A percentile compares a stretch with the other conserved stretches of the same genome.
Evolutionary conservation across 331 rosid species (phyloP).

Genomic region (Quercus phellos): DNA sequence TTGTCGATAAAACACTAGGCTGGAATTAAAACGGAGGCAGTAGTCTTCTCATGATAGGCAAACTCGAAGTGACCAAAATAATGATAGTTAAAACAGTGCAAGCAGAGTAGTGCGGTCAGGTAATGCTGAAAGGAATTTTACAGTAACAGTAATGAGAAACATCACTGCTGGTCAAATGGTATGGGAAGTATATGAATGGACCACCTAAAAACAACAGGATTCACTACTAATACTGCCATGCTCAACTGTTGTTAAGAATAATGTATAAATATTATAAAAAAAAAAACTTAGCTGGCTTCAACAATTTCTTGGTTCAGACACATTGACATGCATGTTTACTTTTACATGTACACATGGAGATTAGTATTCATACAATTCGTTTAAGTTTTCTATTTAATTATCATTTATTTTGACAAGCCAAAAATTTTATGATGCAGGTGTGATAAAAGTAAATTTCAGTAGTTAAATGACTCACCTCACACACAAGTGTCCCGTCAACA

Average conservation of each 20-base stretch:
- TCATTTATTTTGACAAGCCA: not conserved
- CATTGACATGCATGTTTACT: not conserved
- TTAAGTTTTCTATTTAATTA: not conserved
- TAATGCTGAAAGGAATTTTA: not conserved
- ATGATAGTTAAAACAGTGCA: not conserved
- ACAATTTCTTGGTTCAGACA: not conserved
- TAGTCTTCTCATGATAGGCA: not conserved
- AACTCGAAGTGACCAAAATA: not conserved
- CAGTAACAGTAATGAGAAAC: not conserved
- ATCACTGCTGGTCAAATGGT: not conserved
- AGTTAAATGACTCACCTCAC: conserved; percentile 66
- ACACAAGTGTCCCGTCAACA: conserved; percentile 73
- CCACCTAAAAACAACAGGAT: not conserved
- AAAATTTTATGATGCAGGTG: not conserved
- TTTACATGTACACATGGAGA: not conserved
- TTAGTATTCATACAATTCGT: not conserved
- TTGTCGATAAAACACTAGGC: not conserved
- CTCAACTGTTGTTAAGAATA: not conserved
- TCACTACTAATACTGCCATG: not conserved
- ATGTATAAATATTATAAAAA: not conserved
- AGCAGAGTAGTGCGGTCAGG: not conserved
- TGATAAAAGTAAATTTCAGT: not conserved
- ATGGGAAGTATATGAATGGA: not conserved
- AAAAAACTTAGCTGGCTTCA: not conserved
- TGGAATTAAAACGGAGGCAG: not conserved